A percentile compares a stretch with the other conserved stretches of the same genome.
phyloP scores from a whole-genome alignment of 495 filamentous ascomycete species.

The Entonaema liquescens region DNA sequence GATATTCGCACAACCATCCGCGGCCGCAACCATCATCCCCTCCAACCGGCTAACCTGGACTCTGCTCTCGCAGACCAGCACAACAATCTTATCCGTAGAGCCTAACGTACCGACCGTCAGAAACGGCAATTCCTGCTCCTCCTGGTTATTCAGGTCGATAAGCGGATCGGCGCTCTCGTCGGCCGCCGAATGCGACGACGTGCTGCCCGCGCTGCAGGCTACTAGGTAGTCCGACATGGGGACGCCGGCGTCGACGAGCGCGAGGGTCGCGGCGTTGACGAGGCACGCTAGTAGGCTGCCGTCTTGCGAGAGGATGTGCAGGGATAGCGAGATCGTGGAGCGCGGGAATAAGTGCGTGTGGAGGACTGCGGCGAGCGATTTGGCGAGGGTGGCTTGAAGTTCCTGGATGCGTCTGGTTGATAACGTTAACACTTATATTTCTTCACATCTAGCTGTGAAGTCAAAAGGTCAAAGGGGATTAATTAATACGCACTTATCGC shows the following conservation, averaged over 20 bases:
- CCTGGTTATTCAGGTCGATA: conserved; percentile 83
- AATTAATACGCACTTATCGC: conserved; percentile 82
- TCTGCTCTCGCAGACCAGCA: conserved; percentile 84
- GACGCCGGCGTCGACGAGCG: conserved; percentile 91
- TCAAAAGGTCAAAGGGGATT: no score
- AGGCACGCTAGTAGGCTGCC: conserved; percentile 89
- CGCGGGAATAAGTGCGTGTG: conserved; percentile 91
- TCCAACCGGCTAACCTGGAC: conserved; percentile 81
- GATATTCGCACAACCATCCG: conserved; percentile 80
- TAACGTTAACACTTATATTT: not conserved
- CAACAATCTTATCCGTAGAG: conserved; percentile 73
- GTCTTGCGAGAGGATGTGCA: conserved; percentile 91
- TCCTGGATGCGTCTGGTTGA: conserved; percentile 75
- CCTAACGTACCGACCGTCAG: conserved; percentile 86
- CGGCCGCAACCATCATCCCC: conserved; percentile 88
- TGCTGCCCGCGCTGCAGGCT: conserved; percentile 88
- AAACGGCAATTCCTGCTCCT: conserved; percentile 90
- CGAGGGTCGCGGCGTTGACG: conserved; percentile 91
- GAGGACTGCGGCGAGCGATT: conserved; percentile 75
- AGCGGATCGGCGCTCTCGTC: conserved; percentile 83
- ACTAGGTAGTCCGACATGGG: conserved; percentile 91
- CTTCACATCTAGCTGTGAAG: not conserved
- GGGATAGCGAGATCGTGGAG: conserved; percentile 79
- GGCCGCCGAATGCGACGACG: conserved; percentile 67
- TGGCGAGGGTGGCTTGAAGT: conserved; percentile 77